Evolutionary conservation across 2,329 filamentous ascomycete species (phyloP).

Genomic region (Fusarium setosum): DNA sequence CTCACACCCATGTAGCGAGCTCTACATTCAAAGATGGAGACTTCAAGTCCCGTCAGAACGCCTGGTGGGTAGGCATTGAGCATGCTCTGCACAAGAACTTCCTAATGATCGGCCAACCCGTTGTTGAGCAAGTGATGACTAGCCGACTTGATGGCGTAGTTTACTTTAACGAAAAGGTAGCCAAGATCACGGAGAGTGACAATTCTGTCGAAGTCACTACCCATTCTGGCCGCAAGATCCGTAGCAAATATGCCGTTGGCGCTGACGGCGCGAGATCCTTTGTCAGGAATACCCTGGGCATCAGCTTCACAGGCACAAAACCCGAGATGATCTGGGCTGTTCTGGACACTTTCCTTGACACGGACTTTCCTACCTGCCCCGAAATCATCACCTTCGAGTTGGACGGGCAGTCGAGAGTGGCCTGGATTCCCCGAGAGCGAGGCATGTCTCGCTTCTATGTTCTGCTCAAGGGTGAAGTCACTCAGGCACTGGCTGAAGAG

Average conservation of each 20-base stretch:
- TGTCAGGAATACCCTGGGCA: constrained; percentile 54
- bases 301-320: constrained; percentile 57
- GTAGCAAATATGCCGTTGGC: constrained; percentile 58
- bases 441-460: constrained; percentile 60
- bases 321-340: constrained; percentile 63
- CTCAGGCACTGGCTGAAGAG: constrained; percentile 51
- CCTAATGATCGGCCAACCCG: constrained; percentile 62
- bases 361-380: constrained; percentile 56
- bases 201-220: constrained; percentile 56
- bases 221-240: constrained; percentile 45
- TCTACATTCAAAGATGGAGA: constrained; percentile 58
- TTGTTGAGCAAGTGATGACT: constrained; percentile 55
- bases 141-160: constrained; percentile 47
- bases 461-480: constrained; percentile 58
- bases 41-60: constrained; percentile 60
- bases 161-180: constrained; percentile 52
- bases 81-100: constrained; percentile 60
- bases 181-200: constrained; percentile 66
- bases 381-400: constrained; percentile 62
- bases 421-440: constrained; percentile 61
- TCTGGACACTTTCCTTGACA: constrained; percentile 61
- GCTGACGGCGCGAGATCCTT: constrained; percentile 64
- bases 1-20: constrained; percentile 49
- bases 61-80: constrained; percentile 60
- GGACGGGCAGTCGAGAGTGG: constrained; percentile 57